phyloP scores from a whole-genome alignment of 192 early-diverging fungal species.

The Rhizophagus sp. region DNA sequence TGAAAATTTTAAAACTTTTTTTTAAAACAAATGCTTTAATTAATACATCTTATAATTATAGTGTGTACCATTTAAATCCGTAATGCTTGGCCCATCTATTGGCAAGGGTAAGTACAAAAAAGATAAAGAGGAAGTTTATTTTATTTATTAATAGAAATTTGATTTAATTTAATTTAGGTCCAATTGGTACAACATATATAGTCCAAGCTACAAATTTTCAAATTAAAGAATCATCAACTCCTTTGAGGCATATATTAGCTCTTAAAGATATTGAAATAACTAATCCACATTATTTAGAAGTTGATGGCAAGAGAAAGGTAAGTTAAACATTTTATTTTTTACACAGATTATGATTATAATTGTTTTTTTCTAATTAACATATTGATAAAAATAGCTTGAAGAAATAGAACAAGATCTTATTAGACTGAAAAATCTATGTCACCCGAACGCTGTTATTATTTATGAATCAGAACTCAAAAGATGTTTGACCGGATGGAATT shows the following conservation, averaged over 20 bases:
- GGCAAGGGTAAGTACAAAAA: conserved; percentile 26
- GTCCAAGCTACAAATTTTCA: conserved; percentile 41
- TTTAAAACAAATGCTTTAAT: not conserved
- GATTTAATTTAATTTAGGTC: conserved; percentile 23
- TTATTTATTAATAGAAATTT: not conserved
- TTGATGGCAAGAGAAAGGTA: conserved; percentile 53
- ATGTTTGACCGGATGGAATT: conserved; percentile 38
- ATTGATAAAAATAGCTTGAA: conserved; percentile 36
- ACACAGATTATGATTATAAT: not conserved
- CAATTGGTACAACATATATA: conserved; percentile 42
- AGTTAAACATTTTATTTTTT: not conserved
- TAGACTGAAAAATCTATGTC: conserved; percentile 56
- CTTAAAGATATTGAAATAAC: conserved; percentile 47
- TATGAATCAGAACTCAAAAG: conserved; percentile 59
- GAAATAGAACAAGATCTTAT: conserved; percentile 62
- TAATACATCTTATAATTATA: not conserved
- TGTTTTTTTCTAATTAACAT: not conserved
- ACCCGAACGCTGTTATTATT: conserved; percentile 59
- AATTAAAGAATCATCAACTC: conserved; percentile 34
- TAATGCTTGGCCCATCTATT: conserved; percentile 38
- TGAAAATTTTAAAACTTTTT: not conserved
- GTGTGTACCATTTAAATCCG: conserved; percentile 32
- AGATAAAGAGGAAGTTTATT: too few species aligned
- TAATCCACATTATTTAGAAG: conserved; percentile 47
- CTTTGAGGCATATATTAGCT: conserved; percentile 38